Base-by-base conservation (phyloP, 768 basidiomycete species). In the Aureoboletus auriporus region DNA sequence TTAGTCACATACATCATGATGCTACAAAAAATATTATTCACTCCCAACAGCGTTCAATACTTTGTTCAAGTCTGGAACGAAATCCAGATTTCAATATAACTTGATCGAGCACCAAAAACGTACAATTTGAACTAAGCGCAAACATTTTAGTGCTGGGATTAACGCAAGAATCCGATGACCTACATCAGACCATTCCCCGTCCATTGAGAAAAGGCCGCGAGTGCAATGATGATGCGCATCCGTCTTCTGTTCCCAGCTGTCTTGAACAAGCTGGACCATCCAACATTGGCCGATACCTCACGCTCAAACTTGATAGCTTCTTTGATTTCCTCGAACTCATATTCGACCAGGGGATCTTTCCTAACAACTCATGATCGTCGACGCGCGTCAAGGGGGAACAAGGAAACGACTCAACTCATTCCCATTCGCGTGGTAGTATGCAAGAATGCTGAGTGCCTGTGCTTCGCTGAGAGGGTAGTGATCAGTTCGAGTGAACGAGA, bases 271-370 rank as follows among this genome's bases (percentile, higher is more conserved):
- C 64, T 68, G 29, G 55, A 35, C 75, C 74, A 82, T 17, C 75
- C 74, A 17, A 76, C 65, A 33, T 71, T 60, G 10, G 67, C 50
- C 17, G 70, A 67, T 13, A 72, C 66, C 29, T 68, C 68, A 39
- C 68, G 68, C 57, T 73, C 74, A 38, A 76, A 67, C 4, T 62
- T 67, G 47, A 80, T 69, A 6, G 79, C 80, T 17, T 76, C 72
- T 57, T 78, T 81, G 68, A 86, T 85, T 64, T 84, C 83, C 53
- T 77, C 73, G 54, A 79, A 82, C 59, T 83, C 80, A 57, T 76
- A 81, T 53, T 76, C 70, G 1, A 83, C 80, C 1, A 81, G 71
- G 2, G 81, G 46, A 14, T 46, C 38, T 6, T 17, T 14, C 12
- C 46, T 46, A 17, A 16, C 33, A 11, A 10, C 12, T 33, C 12